Evolutionary conservation across 1,284 basidiomycete species (phyloP), one percentile per base, ranked within the genome.

Genomic region (Porphyrellus sp.): DNA sequence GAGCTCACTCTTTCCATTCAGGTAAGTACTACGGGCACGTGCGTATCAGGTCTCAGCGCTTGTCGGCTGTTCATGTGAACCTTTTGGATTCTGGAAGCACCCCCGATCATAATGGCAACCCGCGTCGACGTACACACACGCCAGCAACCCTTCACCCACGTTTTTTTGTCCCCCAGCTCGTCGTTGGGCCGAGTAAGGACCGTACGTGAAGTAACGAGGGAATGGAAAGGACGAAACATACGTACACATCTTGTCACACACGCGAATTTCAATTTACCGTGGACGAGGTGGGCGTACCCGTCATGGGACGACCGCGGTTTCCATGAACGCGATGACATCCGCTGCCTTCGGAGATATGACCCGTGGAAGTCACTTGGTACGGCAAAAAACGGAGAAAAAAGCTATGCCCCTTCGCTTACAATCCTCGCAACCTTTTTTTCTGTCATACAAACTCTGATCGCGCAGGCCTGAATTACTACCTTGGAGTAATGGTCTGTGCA

Each of bases 371-470:
- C 15, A 7, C 47, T 25, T 42, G 27, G n/a, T n/a, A 41, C 25
- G 6, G 15, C 21, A 2, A 18, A 23, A 7, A 21, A n/a, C 15
- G 40, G 25, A 3, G 7, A 13, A 15, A 15, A 42, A 30, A 16
- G 40, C n/a, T 41, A 41, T 25, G 27, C 41, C 18, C n/a, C 15
- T 44, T 44, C 46, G 59, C 55, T 58, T 54, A 20, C 13, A 16
- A 20, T 4, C 12, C 18, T 9, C 21, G 12, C 8, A 20, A 7
- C 16, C 15, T 16, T 43, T 39, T 54, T 51, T 28, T 48, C 21
- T 31, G 30, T n/a, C n/a, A n/a, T n/a, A n/a, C n/a, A n/a, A n/a
- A n/a, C n/a, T n/a, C n/a, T n/a, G n/a, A n/a, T n/a, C n/a, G n/a
- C n/a, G n/a, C n/a, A n/a, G n/a, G n/a, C n/a, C n/a, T n/a, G n/a